Conservation (phyloP, 306 rosid species). For the Castanea sativa region DNA sequence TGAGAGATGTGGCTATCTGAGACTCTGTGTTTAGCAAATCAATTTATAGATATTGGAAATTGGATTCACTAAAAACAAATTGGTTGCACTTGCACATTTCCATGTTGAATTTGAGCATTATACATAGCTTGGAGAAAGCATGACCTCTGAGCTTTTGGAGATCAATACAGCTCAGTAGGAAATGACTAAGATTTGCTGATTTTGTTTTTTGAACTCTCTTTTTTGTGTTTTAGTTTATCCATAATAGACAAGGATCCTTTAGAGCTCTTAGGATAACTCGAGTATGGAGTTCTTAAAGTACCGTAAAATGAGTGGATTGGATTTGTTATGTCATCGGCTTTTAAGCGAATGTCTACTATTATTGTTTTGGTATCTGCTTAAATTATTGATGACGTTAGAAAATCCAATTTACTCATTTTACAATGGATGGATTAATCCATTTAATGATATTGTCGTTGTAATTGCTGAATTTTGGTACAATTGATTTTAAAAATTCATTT, state of each 20-base stretch:
- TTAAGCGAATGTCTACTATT: too few species aligned
- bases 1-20: background rate
- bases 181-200: background rate
- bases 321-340: too few species aligned
- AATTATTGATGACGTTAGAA: too few species aligned
- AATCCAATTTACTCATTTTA: too few species aligned
- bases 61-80: background rate
- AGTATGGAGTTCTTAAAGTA: too few species aligned
- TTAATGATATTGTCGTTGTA: conserved; percentile 10
- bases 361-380: too few species aligned
- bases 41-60: background rate
- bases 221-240: conserved; percentile 1
- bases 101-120: background rate
- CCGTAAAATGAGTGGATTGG: too few species aligned
- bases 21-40: background rate
- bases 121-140: background rate
- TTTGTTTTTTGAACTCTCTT: background rate
- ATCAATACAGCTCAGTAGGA: background rate
- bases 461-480: conserved; percentile 3
- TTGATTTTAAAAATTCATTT: conserved; percentile 7
- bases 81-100: background rate
- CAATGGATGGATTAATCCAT: too few species aligned
- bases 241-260: too few species aligned
- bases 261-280: too few species aligned
- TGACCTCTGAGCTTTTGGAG: background rate